phyloP scores from a whole-genome alignment of 1,284 basidiomycete genomes.

The Stygiomarasmius scandens region DNA sequence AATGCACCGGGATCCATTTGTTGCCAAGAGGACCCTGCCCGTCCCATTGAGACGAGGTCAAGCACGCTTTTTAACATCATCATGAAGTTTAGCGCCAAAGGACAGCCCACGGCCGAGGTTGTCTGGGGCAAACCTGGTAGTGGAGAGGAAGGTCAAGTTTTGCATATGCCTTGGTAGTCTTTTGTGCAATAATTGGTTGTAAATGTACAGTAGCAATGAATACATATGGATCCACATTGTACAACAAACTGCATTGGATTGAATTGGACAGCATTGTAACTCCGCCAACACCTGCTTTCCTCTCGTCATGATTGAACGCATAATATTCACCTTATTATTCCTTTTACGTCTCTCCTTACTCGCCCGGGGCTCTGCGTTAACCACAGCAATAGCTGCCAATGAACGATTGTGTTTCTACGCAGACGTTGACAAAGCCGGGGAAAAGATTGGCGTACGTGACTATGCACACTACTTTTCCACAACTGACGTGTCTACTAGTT shows the following conservation, averaged over 20 bases:
- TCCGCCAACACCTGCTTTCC: not conserved
- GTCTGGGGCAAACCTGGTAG: conserved; percentile 35
- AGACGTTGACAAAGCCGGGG: conserved; percentile 92
- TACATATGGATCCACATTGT: not conserved
- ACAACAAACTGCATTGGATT: not conserved
- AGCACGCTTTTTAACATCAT: conserved; percentile 20
- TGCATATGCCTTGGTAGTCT: conserved; percentile 7
- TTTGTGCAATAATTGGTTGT: too few species aligned
- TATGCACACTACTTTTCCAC: conserved; percentile 10
- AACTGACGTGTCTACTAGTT: conserved; percentile 33
- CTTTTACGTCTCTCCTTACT: conserved; percentile 28
- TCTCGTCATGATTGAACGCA: conserved; percentile 10
- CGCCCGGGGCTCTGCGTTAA: conserved; percentile 70
- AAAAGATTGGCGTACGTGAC: conserved; percentile 82
- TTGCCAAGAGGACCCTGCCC: conserved; percentile 13
- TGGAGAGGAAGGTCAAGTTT: conserved; percentile 9
- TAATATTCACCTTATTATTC: conserved; percentile 24
- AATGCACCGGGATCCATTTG: conserved; percentile 20
- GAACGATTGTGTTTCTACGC: conserved; percentile 94
- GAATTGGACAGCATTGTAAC: not conserved
- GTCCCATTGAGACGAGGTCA: conserved; percentile 13
- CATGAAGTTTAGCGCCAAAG: conserved; percentile 6
- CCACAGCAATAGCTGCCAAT: conserved; percentile 84
- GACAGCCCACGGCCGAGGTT: conserved; percentile 18
- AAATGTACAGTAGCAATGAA: not conserved